Evolutionary conservation across 2,329 filamentous ascomycete genomes (phyloP), one percentile per base, ranked within the genome.

Genomic region (Fusarium xyrophilum): DNA sequence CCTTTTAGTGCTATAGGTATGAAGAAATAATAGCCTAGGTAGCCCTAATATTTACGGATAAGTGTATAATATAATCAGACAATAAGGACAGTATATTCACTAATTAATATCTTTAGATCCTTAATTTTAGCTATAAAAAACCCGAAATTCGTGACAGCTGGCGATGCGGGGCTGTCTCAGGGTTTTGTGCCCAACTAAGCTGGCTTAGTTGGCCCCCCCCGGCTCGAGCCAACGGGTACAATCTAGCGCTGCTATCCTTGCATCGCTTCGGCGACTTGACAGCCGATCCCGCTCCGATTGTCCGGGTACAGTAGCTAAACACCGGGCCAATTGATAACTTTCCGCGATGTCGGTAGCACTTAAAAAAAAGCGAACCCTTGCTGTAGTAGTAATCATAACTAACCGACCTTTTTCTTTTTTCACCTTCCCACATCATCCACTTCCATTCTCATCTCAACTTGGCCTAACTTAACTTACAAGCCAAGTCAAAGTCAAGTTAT

Each of bases 161-260:
- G n/a, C n/a, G n/a, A n/a, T n/a, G n/a, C n/a, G n/a, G n/a, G n/a
- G n/a, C n/a, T n/a, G n/a, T n/a, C n/a, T n/a, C n/a, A n/a, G n/a
- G n/a, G n/a, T n/a, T n/a, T n/a, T n/a, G n/a, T n/a, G n/a, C n/a
- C n/a, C n/a, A n/a, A n/a, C n/a, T n/a, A n/a, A n/a, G n/a, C n/a
- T n/a, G n/a, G n/a, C n/a, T n/a, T n/a, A n/a, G n/a, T n/a, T n/a
- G n/a, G n/a, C n/a, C n/a, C n/a, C n/a, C n/a, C n/a, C n/a, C n/a
- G n/a, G n/a, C n/a, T n/a, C n/a, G n/a, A n/a, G n/a, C n/a, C n/a
- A n/a, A n/a, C n/a, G n/a, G n/a, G n/a, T 32, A 19, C 17, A 27
- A 46, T 25, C 53, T 61, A 62, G 53, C 50, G 66, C 50, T 55
- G 66, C 50, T 55, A 70, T 61, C 63, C 59, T 56, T 61, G 63